Evolutionary conservation across 306 rosid genomes (phyloP).

Genomic region (Inga leiocalycina): DNA sequence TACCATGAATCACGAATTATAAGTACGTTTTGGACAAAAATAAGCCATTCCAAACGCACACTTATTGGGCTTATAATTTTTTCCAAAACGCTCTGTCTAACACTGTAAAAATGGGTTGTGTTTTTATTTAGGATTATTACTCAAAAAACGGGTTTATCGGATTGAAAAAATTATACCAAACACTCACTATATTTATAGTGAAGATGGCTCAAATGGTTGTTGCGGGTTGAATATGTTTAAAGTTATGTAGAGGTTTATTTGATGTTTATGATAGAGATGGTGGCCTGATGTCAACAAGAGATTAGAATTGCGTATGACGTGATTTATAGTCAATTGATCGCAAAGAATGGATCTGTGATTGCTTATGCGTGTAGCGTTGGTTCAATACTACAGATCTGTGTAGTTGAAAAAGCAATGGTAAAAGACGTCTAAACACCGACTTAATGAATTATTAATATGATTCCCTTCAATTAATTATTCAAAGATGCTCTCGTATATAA

Average conservation of each 20-base stretch:
- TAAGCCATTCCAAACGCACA: no score
- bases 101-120: no score
- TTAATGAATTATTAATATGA: neutral
- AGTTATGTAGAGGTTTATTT: neutral
- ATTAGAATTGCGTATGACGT: neutral
- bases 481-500: neutral
- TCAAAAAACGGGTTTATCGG: no score
- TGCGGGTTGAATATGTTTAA: neutral
- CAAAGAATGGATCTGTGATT: neutral
- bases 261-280: neutral
- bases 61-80: no score
- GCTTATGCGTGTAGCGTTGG: neutral
- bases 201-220: neutral
- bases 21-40: rapidly evolving
- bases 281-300: neutral
- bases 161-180: no score
- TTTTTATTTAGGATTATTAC: no score
- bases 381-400: neutral
- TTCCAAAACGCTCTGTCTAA: no score
- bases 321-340: neutral
- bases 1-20: no score
- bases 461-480: neutral
- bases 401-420: neutral
- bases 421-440: neutral
- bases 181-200: neutral